Conservation (phyloP, 2,329 filamentous ascomycete species). For the Cryphonectria radicalis region DNA sequence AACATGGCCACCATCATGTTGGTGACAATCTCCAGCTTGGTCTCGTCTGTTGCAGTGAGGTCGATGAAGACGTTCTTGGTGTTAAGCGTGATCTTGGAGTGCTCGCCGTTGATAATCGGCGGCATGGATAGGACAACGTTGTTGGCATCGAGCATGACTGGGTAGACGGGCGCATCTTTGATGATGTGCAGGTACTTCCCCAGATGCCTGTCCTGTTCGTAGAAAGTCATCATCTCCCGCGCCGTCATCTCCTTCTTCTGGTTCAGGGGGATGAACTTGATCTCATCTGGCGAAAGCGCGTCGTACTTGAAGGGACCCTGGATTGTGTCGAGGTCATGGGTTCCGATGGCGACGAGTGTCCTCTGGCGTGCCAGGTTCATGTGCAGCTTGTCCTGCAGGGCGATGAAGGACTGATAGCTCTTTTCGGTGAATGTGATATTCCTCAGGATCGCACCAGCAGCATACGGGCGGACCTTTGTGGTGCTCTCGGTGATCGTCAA, state of each 20-base stretch:
- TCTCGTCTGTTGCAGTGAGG: conserved; percentile 92
- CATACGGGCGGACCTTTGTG: conserved; percentile 79
- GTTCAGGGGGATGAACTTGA: conserved; percentile 89
- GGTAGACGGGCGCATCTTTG: conserved; percentile 89
- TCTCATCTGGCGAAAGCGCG: conserved; percentile 86
- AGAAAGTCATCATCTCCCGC: conserved; percentile 90
- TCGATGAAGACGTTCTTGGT: conserved; percentile 97
- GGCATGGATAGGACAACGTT: conserved; percentile 88
- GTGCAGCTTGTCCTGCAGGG: conserved; percentile 96
- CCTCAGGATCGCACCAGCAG: conserved; percentile 86
- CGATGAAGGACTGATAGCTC: conserved; percentile 96
- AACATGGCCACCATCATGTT: conserved; percentile 99
- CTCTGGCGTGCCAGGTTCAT: conserved; percentile 92
- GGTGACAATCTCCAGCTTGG: conserved; percentile 93
- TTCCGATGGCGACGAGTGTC: conserved; percentile 95
- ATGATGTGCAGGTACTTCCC: conserved; percentile 93
- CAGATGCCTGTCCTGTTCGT: conserved; percentile 92
- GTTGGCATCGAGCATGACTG: conserved; percentile 91
- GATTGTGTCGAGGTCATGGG: conserved; percentile 92
- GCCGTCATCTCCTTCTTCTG: conserved; percentile 87
- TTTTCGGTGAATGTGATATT: conserved; percentile 90
- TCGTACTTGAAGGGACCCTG: conserved; percentile 97
- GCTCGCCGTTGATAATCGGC: conserved; percentile 96
- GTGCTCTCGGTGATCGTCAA: conserved; percentile 81
- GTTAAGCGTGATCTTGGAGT: conserved; percentile 91